Evolutionary conservation across 345 rosid species (phyloP).

Genomic region (Excoecaria cochinchinensis): DNA sequence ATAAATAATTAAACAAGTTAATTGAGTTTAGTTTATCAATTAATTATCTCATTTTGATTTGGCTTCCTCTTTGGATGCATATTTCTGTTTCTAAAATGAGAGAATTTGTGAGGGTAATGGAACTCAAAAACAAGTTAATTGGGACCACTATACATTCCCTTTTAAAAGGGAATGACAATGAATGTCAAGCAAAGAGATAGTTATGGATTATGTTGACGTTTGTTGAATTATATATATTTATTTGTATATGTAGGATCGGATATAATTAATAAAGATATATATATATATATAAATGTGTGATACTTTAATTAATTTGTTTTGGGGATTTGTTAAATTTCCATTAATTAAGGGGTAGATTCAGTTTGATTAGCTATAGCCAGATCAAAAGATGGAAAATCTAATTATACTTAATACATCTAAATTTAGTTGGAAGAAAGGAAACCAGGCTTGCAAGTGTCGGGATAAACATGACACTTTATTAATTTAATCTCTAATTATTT

Average conservation of each 20-base stretch:
- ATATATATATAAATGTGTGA: background rate
- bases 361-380: constrained; percentile 22
- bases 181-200: background rate
- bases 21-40: too few relatives aligned
- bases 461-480: constrained; percentile 45
- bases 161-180: constrained; percentile 20
- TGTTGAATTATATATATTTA: constrained; percentile 3
- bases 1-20: too few relatives aligned
- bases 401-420: constrained; percentile 21
- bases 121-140: background rate
- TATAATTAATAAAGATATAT: background rate
- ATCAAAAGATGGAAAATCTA: constrained; percentile 21
- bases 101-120: background rate
- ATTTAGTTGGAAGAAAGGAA: constrained; percentile 54
- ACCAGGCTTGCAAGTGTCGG: constrained; percentile 51
- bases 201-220: constrained; percentile 6
- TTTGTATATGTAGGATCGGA: background rate
- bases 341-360: constrained; percentile 13
- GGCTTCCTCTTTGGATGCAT: background rate
- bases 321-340: constrained; percentile 35
- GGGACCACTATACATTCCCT: constrained; percentile 29
- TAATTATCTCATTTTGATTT: too few relatives aligned
- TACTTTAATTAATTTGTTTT: background rate
- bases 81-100: background rate
- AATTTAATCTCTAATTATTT: constrained; percentile 14